Evolutionary conservation across 2,329 filamentous ascomycete genomes (phyloP).

Genomic region (Escovopsis sp.): DNA sequence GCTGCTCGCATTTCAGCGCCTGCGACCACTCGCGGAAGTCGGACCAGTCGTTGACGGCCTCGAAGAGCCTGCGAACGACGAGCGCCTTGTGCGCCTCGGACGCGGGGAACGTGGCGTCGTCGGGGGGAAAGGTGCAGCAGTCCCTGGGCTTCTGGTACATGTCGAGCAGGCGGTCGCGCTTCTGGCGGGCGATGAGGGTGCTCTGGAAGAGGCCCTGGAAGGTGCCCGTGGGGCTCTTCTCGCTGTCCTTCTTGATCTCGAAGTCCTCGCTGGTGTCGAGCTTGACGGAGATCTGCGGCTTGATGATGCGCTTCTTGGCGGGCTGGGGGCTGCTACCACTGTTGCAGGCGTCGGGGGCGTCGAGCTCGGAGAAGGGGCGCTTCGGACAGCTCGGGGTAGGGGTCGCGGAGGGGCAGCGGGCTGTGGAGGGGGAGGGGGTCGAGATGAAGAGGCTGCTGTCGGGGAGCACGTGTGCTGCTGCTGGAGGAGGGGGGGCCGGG

Average conservation of each 20-base stretch:
- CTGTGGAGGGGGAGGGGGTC: background rate
- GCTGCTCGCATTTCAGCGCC: conserved; percentile 3
- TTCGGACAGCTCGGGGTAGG: conserved; percentile 2
- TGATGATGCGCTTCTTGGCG: conserved; percentile 5
- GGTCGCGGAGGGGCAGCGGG: background rate
- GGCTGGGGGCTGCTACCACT: conserved; percentile 1
- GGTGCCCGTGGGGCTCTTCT: conserved; percentile 1
- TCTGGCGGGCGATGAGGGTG: conserved; percentile 2
- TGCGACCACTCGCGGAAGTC: conserved; percentile 11
- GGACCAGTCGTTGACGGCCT: conserved; percentile 13
- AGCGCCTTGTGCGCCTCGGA: conserved; percentile 4
- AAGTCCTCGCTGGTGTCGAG: conserved; percentile 5
- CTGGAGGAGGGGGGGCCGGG: too few relatives aligned
- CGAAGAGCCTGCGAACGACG: conserved; percentile 8
- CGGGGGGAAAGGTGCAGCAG: conserved; percentile 6
- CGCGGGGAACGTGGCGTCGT: conserved; percentile 7
- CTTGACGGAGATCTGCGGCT: conserved; percentile 4
- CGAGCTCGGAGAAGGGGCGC: background rate
- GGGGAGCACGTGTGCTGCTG: too few relatives aligned
- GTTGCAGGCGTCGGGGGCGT: background rate
- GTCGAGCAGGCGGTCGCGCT: conserved; percentile 2
- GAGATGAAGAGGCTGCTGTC: background rate
- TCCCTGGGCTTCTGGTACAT: conserved; percentile 8
- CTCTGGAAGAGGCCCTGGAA: conserved; percentile 5
- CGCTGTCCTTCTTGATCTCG: conserved; percentile 3